Percentiles rank a stretch among this genome's conserved stretches.
Evolutionary conservation across 2,329 filamentous ascomycete species (phyloP).

Genomic region (Sporothrix variecibatus): DNA sequence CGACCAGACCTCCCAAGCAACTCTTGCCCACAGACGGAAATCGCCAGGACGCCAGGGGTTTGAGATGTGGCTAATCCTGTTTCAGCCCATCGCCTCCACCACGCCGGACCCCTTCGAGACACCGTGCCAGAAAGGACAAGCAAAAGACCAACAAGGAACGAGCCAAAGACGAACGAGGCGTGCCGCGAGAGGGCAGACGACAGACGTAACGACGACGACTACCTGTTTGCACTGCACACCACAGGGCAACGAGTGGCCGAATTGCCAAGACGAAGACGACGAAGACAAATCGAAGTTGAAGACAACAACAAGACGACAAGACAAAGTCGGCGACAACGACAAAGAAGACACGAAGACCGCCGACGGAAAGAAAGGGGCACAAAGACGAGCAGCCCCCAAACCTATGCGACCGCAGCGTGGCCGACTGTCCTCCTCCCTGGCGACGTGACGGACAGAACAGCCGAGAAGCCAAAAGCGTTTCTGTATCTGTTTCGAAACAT

Average conservation of each 20-base stretch:
- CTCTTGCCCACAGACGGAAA: not conserved
- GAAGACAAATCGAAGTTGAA: not conserved
- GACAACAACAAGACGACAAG: not conserved
- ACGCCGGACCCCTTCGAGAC: conserved; percentile 15
- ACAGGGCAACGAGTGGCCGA: not conserved
- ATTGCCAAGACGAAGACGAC: conserved; percentile 8
- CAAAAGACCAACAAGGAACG: not conserved
- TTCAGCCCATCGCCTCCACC: conserved; percentile 29
- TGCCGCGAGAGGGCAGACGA: not conserved
- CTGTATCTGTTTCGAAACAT: conserved; percentile 19
- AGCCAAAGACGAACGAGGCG: not conserved
- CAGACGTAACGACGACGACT: not conserved
- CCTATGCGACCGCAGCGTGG: not conserved
- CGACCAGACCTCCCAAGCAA: not conserved
- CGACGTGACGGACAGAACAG: conserved; percentile 4
- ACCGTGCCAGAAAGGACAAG: conserved; percentile 8
- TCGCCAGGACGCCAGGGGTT: conserved; percentile 26
- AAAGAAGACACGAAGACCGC: not conserved
- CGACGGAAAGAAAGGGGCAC: not conserved
- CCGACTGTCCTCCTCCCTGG: not conserved
- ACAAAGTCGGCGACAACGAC: not conserved
- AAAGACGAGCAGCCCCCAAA: not conserved
- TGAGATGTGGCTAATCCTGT: conserved; percentile 32
- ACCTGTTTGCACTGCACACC: not conserved
- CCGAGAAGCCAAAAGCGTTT: not conserved